Base-by-base conservation (phyloP, 2,329 filamentous ascomycete species). In the Claviceps digitariae region DNA sequence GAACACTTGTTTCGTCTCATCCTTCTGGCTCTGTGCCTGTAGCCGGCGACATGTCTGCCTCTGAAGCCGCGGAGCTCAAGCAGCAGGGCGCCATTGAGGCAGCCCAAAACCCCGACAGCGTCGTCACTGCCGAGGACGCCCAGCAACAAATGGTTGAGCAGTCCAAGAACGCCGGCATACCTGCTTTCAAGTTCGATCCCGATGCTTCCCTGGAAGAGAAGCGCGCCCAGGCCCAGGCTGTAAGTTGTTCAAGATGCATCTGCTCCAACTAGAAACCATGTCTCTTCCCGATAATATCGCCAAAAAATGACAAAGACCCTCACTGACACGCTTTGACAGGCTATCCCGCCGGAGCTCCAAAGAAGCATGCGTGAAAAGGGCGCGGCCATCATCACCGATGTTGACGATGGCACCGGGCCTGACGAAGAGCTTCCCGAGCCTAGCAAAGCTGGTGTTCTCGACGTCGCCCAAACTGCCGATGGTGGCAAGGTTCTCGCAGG, bases 111-210 rank as follows among this genome's bases (percentile, higher is more conserved):
- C 82, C 87, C 38, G 70, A 86, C 60, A 86, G 77, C 65, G 72
- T 69, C 46, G 78, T 90, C 58, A 79, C 81, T 41, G 75, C 87
- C 48, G 79, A 86, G 43, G 82, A 84, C 58, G 87, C 87, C 34
- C 79, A 95, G 70, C 76, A 79, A 60, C 79, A 80, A 61, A 77
- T 96, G 49, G 76, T 95, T 27, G 75, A 87, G 52, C 83, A 95
- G 67, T 88, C 87, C 60, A 81, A 77, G 63, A 84, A 86, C 62
- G 87, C 85, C 13, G 93, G 93, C 44, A 81, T 86, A 25, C 73
- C 84, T 31, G 90, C 89, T 58, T 93, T 87, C 66, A 80, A 83
- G 57, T 98, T 97, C 71, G 79, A 98, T 65, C 89, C 93, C 1
- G 72, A 95, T 73, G 90, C 90, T 44, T 84, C 77, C 45, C 78